Evolutionary conservation across 257 asterid species (phyloP), one percentile per base, ranked within the genome.

Genomic region (Verbascum thapsus): DNA sequence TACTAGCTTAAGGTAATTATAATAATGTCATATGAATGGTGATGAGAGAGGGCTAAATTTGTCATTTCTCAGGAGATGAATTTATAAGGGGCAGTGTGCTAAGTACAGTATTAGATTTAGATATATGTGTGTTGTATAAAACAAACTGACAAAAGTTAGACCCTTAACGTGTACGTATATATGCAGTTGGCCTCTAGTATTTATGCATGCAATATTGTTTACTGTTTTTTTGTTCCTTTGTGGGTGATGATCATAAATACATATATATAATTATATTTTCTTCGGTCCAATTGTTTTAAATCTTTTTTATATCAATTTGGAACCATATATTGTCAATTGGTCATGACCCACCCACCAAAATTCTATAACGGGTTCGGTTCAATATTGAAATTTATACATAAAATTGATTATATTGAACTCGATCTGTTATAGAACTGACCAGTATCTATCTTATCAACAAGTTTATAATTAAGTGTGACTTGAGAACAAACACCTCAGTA

Each of bases 171-270:
- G 78, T 75, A 75, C 68, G 81, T 78, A 67, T 56, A 52, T 72
- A 44, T 39, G 67, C 43, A 58, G 49, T 57, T 70, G 68, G 63
- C 13, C n/a, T 52, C 48, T 65, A 7, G 64, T 66, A 68, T 71
- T 57, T 81, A 60, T 82, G 81, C 85, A 85, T 76, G 80, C 78
- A 74, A 76, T 55, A 44, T 18, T 19, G 5, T 50, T 80, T 70
- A 85, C 80, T 58, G 15, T 60, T 52, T 68, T 61, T 81, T 83
- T 79, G 84, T 81, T 81, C 70, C 60, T 69, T 73, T 74, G 75
- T 76, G 80, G 68, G 69, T 66, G 55, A 45, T 59, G 22, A 18
- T 42, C 44, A 53, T 60, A 39, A 12, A 6, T 2, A 37, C 42
- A 8, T 64, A 49, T 72, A 26, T 26, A 1, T 26, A 26, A 26